Percentiles rank a stretch among this genome's conserved stretches.
phyloP scores from a whole-genome alignment of 176 grass and related monocot species.

The Triticum timopheevii region DNA sequence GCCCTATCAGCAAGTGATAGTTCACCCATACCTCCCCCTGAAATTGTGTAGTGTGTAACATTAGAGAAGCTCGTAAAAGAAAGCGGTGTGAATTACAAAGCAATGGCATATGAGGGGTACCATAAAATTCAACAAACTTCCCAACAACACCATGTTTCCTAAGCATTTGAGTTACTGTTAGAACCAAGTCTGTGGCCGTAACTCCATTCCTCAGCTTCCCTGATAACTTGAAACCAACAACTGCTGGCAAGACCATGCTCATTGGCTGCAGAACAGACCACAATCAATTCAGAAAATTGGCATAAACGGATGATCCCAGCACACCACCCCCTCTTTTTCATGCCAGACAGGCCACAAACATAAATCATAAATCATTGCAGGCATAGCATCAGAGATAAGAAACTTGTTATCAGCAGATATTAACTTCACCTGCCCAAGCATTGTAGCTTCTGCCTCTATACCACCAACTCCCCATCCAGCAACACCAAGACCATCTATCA shows the following conservation, averaged over 20 bases:
- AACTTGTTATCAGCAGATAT: slow-evolving; percentile 6
- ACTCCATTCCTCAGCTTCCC: slow-evolving; percentile 92
- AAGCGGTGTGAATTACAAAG: not conserved
- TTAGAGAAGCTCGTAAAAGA: slow-evolving; percentile 10
- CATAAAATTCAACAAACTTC: slow-evolving; percentile 96
- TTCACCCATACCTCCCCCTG: slow-evolving; percentile 86
- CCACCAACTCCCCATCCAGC: slow-evolving; percentile 98
- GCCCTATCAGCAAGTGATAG: slow-evolving; percentile 91
- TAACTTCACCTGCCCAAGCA: slow-evolving; percentile 88
- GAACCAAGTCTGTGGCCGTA: slow-evolving; percentile 94
- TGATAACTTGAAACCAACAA: slow-evolving; percentile 91
- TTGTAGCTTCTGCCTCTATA: slow-evolving; percentile 92
- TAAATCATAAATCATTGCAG: not conserved
- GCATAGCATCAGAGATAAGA: not conserved
- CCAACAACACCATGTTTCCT: slow-evolving; percentile 98
- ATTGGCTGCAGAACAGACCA: slow-evolving; percentile 61
- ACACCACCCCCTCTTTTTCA: not conserved
- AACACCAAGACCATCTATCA: slow-evolving; percentile 97
- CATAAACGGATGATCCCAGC: not conserved
- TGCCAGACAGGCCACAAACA: not conserved
- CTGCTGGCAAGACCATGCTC: slow-evolving; percentile 97
- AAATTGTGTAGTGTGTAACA: not conserved
- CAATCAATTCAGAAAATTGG: slow-evolving; percentile 8
- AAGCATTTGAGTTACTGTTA: slow-evolving; percentile 95
- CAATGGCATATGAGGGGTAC: slow-evolving; percentile 31